phyloP scores from a whole-genome alignment of 495 filamentous ascomycete genomes.

The Neurospora tetraspora region DNA sequence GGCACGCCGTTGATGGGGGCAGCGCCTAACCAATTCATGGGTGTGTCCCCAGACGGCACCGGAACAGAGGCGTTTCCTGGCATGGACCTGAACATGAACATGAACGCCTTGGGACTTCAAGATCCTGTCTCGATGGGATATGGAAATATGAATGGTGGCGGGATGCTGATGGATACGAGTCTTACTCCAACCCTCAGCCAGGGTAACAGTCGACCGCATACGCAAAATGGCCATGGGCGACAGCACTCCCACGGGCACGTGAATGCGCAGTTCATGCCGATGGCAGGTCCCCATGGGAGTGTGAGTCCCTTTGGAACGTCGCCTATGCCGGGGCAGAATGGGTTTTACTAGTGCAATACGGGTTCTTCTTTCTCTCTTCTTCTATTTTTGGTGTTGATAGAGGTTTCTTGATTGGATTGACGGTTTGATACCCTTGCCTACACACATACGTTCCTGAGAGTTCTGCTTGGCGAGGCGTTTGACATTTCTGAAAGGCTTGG shows the following conservation, averaged over 20 bases:
- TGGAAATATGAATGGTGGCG: background rate
- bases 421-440: background rate
- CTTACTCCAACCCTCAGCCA: background rate
- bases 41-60: slow-evolving; percentile 8
- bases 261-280: background rate
- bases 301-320: background rate
- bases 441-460: background rate
- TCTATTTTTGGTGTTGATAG: background rate
- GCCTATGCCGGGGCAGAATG: background rate
- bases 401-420: background rate
- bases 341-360: background rate
- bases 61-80: slow-evolving; percentile 25
- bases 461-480: background rate
- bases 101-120: slow-evolving; percentile 29
- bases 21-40: slow-evolving; percentile 10
- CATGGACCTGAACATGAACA: slow-evolving; percentile 21
- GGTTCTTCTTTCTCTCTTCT: background rate
- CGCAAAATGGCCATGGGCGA: background rate
- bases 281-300: background rate
- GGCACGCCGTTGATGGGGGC: slow-evolving; percentile 6
- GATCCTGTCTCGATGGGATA: slow-evolving; percentile 6
- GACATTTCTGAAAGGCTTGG: background rate
- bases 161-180: background rate
- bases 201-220: background rate
- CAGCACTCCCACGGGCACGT: background rate